These are phyloP conservation scores for Mycena epipterygia DNA, from an alignment of 768 basidiomycete species.

Conservation along the genomic window DNA sequence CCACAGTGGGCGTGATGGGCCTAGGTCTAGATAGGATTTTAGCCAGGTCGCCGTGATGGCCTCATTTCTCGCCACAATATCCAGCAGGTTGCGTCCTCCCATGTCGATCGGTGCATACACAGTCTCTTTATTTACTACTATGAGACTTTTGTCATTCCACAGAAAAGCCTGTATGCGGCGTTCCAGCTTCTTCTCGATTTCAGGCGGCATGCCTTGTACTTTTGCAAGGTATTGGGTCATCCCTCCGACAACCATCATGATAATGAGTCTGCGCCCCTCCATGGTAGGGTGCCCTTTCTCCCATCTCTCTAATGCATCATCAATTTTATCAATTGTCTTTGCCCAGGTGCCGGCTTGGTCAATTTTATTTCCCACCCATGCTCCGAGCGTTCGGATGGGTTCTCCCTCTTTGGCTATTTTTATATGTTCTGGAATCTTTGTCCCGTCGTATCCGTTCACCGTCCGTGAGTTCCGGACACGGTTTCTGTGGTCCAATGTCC, in stretches of 20 bases:
- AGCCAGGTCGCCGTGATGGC: too few species aligned
- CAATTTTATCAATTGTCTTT: conserved; percentile 43
- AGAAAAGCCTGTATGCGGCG: neutral
- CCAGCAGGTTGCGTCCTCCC: neutral
- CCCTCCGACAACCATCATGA: conserved; percentile 47
- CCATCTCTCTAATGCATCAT: conserved; percentile 40
- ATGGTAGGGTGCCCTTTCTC: conserved; percentile 43
- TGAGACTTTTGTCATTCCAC: neutral
- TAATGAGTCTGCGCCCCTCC: conserved; percentile 42
- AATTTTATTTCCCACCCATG: conserved; percentile 47
- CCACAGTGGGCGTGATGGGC: too few species aligned
- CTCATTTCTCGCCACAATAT: too few species aligned
- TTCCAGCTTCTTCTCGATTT: conserved; percentile 19
- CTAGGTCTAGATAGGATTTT: too few species aligned
- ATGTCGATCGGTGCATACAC: conserved; percentile 19
- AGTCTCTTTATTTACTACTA: neutral
- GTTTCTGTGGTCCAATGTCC: conserved; percentile 35
- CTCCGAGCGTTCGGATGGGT: conserved; percentile 47
- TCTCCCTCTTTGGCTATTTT: conserved; percentile 46
- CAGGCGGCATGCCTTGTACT: conserved; percentile 41
- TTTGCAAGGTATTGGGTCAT: conserved; percentile 2
- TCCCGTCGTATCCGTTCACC: neutral
- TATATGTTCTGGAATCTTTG: conserved; percentile 35
- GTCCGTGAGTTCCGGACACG: conserved; percentile 7
- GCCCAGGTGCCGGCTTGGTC: conserved; percentile 42